Evolutionary conservation across 257 asterid species (phyloP).

Genomic region (Dorcoceras hygrometricum): DNA sequence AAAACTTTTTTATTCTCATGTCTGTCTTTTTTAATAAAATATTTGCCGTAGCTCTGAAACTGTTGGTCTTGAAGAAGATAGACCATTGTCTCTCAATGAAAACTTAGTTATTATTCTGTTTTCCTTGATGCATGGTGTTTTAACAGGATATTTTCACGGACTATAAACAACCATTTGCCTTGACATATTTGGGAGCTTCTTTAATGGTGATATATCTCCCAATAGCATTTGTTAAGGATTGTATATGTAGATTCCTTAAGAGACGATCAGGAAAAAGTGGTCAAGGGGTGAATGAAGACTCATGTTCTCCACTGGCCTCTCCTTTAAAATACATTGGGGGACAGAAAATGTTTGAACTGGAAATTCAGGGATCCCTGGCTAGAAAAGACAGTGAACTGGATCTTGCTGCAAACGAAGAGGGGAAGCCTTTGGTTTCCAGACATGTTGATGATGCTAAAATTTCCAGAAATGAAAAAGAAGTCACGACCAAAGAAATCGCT

Average conservation of each 20-base stretch:
- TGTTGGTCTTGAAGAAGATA: neutral
- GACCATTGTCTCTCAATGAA: neutral
- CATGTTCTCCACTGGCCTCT: constrained; percentile 36
- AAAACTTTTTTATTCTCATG: constrained; percentile 4
- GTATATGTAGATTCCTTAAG: constrained; percentile 51
- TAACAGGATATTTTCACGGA: constrained; percentile 84
- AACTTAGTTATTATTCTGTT: neutral
- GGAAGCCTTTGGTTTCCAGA: constrained; percentile 57
- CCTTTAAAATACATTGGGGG: constrained; percentile 64
- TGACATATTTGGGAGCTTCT: constrained; percentile 97
- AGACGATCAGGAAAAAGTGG: constrained; percentile 39
- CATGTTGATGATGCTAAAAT: constrained; percentile 36
- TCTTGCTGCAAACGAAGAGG: constrained; percentile 59
- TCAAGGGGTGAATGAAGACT: constrained; percentile 35
- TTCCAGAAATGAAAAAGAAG: constrained; percentile 44
- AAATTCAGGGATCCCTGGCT: constrained; percentile 55
- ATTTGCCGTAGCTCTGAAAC: neutral
- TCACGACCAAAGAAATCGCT: constrained; percentile 80
- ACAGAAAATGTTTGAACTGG: constrained; percentile 64
- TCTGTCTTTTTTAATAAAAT: neutral
- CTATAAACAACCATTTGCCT: constrained; percentile 98
- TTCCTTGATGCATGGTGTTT: constrained; percentile 17
- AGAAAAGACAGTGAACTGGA: constrained; percentile 60
- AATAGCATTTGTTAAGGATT: constrained; percentile 75
- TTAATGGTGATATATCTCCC: constrained; percentile 93